Base-by-base conservation (phyloP, 805 yeast species). In the Kodamaea leandrae region DNA sequence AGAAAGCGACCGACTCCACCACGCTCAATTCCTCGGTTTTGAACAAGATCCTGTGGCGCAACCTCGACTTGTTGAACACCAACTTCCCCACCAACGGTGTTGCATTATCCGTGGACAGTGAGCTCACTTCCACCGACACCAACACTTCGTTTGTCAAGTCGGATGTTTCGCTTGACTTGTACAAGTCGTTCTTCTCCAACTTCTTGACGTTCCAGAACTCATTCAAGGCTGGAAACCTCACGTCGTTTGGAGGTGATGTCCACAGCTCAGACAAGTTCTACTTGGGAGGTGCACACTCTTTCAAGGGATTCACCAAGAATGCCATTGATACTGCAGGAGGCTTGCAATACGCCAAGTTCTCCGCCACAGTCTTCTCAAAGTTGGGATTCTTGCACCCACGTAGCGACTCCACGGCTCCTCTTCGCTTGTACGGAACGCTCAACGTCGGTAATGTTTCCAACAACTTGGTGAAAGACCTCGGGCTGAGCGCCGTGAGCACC, bases 211-310 rank as follows among this genome's bases (percentile, higher is more conserved):
- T 81, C 21, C 76, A 75, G 36, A 48, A 76, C 2, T 63, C 77
- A 1, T 52, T 71, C 4, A 74, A 73, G 33, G 64, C 76, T 28
- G 96, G 96, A 4, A 68, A 71, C 41, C 65, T 86, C 20, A 66
- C 76, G 41, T 55, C 73, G 14, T 45, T 53, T 15, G 38, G 46
- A 9, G 10, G 29, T 8, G 41, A 43, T 16, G 63, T 86, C 1
- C 90, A 85, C 53, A 55, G 82, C 21, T 74, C 82, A 55, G 99
- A 91, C 60, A 75, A 86, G 48, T 91, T 90, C 58, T 86, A 82
- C 54, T 68, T 86, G 33, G 95, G 96, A 13, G 96, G 96, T 0
- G 76, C 81, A 10, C 74, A 80, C 41, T 83, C 82, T 40, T 78
- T 88, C 20, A 70, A 84, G 43, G 88, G 90, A 1, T 86, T 84